Base-by-base conservation (phyloP, 2,329 filamentous ascomycete species). In the Alternaria rosae region DNA sequence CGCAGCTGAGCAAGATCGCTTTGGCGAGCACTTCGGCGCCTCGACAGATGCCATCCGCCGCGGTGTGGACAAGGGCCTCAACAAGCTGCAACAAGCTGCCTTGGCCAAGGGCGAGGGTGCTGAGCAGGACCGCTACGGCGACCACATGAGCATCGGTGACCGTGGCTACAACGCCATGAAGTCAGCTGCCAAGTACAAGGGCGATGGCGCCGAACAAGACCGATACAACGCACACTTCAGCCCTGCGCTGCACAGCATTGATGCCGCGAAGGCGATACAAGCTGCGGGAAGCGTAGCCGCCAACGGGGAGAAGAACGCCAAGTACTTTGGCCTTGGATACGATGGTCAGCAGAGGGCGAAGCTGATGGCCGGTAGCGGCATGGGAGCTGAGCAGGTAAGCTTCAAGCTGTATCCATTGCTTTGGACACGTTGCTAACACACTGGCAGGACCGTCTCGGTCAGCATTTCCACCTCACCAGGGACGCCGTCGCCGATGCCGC, bases 341-440 rank as follows among this genome's bases (percentile, higher is more conserved):
- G 76, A 78, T 60, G 76, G 76, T 8, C 71, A 66, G 55, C 71
- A 69, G 61, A 64, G 71, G 44, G 76, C 75, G 25, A 72, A 70
- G 61, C 44, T 70, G 30, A 53, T 78, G 61, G 75, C 76, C 32
- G 62, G 63, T 38, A 69, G 72, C 48, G 74, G 75, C n/a, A 62
- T 59, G 13, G 76, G 75, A 8, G 75, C 75, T 32, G 76, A 78
- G 57, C 76, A 78, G 70, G 76, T 78, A 71, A 47, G 68, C 56
- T 23, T 48, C 21, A n/a, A 26, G 35, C 4, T 3, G 6, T 35
- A 3, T 11, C 5, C 11, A 13, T 12, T 17, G 15, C 17, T n/a
- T 3, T 30, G 35, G 9, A 20, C 13, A 45, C 13, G 9, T 44
- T 30, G 5, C 61, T 70, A 44, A 71, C n/a, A 38, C 43, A 45